phyloP scores from a whole-genome alignment of 1,139 yeast genomes.

The Yamadazyma aaseri region DNA sequence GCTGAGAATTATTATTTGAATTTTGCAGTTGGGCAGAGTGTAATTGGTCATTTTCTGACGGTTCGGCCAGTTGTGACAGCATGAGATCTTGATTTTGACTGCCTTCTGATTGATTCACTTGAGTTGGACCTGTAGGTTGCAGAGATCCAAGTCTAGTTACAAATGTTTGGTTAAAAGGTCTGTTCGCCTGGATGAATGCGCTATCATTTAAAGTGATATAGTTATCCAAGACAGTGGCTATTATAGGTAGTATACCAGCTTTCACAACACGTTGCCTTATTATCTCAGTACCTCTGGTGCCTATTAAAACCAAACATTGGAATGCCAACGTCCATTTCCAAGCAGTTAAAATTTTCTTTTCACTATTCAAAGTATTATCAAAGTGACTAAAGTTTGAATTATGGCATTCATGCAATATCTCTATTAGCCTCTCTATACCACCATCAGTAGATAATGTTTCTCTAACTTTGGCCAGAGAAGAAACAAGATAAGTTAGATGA shows the following conservation, averaged over 20 bases:
- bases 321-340: constrained; percentile 98
- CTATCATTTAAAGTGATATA: constrained; percentile 53
- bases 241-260: constrained; percentile 87
- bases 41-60: neutral
- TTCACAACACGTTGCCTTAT: constrained; percentile 84
- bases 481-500: constrained; percentile 82
- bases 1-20: neutral
- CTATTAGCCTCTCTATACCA: constrained; percentile 84
- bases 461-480: constrained; percentile 84
- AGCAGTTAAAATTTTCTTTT: constrained; percentile 60
- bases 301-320: constrained; percentile 86
- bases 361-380: constrained; percentile 44
- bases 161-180: constrained; percentile 9
- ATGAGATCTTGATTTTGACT: neutral
- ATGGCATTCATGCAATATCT: constrained; percentile 80
- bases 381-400: constrained; percentile 30
- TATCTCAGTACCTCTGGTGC: constrained; percentile 88
- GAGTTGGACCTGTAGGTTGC: neutral
- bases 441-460: constrained; percentile 90
- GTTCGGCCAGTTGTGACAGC: neutral
- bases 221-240: constrained; percentile 90
- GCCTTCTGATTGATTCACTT: neutral
- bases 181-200: constrained; percentile 34
- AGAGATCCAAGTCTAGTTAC: neutral
- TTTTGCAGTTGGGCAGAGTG: neutral